Percentiles rank a stretch among this genome's conserved stretches.
Conservation (phyloP, 495 filamentous ascomycete species). For the Lasiosphaeris hirsuta region DNA sequence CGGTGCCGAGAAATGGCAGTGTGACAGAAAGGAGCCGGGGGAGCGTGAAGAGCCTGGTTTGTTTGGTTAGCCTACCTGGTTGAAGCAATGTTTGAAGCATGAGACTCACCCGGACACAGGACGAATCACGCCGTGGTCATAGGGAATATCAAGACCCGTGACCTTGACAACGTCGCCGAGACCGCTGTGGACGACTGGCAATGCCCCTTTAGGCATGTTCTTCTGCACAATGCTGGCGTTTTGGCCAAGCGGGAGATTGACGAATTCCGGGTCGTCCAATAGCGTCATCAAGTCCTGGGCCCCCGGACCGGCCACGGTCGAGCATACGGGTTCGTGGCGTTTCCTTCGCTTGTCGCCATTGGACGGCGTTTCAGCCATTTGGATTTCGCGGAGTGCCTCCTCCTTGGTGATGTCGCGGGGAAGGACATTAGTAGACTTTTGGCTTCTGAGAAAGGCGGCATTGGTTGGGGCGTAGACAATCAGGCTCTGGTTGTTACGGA, state of each 20-base stretch:
- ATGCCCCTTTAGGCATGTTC: slow-evolving; percentile 8
- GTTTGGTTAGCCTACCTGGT: neutral
- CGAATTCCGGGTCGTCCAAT: slow-evolving; percentile 5
- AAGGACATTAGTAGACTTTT: neutral
- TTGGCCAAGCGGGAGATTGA: slow-evolving; percentile 7
- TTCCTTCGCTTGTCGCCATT: too few relatives aligned
- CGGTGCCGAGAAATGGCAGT: slow-evolving; percentile 6
- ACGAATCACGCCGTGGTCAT: slow-evolving; percentile 9
- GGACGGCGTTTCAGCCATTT: neutral
- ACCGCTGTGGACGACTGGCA: slow-evolving; percentile 7
- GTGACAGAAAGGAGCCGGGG: slow-evolving; percentile 1
- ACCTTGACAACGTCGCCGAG: slow-evolving; percentile 10
- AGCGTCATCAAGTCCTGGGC: slow-evolving; percentile 7
- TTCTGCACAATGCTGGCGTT: slow-evolving; percentile 14
- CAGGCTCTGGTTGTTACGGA: neutral
- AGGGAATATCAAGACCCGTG: slow-evolving; percentile 9
- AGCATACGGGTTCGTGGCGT: too few relatives aligned
- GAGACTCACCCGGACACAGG: slow-evolving; percentile 6
- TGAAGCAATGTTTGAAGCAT: too few relatives aligned
- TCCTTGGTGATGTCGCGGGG: neutral
- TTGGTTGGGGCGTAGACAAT: slow-evolving; percentile 10
- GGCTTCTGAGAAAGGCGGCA: neutral
- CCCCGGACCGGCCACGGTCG: slow-evolving; percentile 2
- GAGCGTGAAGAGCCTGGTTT: neutral
- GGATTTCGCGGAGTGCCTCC: neutral